Evolutionary conservation across 352 stramenopile genomes (phyloP).

Genomic region (Phytophthora hybrid): DNA sequence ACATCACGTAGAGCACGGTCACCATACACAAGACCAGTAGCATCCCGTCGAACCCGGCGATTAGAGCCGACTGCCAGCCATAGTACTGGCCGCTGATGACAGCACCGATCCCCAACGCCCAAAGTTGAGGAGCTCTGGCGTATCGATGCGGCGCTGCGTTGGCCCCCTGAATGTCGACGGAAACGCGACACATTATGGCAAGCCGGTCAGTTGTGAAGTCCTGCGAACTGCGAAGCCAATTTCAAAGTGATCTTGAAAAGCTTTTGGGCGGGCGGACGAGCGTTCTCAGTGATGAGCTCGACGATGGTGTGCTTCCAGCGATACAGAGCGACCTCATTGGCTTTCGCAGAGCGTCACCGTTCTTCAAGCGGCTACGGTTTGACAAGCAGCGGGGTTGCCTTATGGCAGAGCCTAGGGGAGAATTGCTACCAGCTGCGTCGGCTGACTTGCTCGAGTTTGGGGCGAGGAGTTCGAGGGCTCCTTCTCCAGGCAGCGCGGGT

Average conservation of each 20-base stretch:
- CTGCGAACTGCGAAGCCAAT: slow-evolving; percentile 15
- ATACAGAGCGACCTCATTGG: slow-evolving; percentile 20
- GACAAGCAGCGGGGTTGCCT: not conserved
- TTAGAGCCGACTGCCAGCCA: slow-evolving; percentile 72
- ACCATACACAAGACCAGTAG: slow-evolving; percentile 70
- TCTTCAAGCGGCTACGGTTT: slow-evolving; percentile 29
- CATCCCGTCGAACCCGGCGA: slow-evolving; percentile 70
- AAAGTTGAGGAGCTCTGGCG: slow-evolving; percentile 67
- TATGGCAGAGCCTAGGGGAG: slow-evolving; percentile 23
- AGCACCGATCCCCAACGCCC: slow-evolving; percentile 52
- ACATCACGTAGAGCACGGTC: slow-evolving; percentile 74
- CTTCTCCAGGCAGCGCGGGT: not conserved
- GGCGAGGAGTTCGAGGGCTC: not conserved
- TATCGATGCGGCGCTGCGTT: slow-evolving; percentile 53
- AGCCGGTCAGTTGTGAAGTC: not conserved
- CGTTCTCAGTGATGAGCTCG: slow-evolving; percentile 14
- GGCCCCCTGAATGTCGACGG: slow-evolving; percentile 17
- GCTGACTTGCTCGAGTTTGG: not conserved
- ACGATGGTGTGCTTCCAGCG: not conserved
- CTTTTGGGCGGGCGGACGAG: not conserved
- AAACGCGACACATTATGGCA: slow-evolving; percentile 29
- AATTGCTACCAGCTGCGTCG: not conserved
- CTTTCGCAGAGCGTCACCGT: slow-evolving; percentile 24
- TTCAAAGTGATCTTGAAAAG: slow-evolving; percentile 8
- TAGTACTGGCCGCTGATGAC: slow-evolving; percentile 76